phyloP scores from a whole-genome alignment of 1,139 yeast genomes.

The Nematodospora anomalae region DNA sequence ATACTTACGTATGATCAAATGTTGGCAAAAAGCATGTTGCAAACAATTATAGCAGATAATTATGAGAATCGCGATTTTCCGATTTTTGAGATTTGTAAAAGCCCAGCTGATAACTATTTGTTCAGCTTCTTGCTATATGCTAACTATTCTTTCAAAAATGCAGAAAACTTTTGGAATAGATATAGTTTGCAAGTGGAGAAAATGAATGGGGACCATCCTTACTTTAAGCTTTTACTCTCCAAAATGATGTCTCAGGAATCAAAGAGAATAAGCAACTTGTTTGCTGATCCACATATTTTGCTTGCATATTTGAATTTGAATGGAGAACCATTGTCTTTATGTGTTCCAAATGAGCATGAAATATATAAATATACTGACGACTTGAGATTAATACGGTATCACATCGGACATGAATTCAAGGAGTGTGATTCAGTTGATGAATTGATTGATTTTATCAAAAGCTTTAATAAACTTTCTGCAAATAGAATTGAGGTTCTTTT shows the following conservation, averaged over 20 bases:
- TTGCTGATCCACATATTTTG: constrained; percentile 12
- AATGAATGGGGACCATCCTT: too few species aligned
- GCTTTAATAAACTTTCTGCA: background rate
- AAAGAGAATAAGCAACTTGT: constrained; percentile 1
- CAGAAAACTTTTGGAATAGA: background rate
- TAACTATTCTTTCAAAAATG: constrained; percentile 3
- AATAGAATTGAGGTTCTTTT: background rate
- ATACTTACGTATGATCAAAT: constrained; percentile 11
- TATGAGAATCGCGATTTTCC: constrained; percentile 6
- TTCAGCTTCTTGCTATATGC: constrained; percentile 6
- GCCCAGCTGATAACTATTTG: constrained; percentile 3
- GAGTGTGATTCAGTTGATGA: background rate
- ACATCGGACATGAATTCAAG: background rate
- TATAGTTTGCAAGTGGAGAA: too few species aligned
- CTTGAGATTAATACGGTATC: background rate
- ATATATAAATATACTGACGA: constrained; percentile 1
- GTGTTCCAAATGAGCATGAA: constrained; percentile 3
- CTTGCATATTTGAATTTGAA: constrained; percentile 13
- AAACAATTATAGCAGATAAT: background rate
- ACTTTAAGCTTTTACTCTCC: too few species aligned
- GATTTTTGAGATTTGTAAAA: background rate
- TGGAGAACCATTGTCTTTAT: constrained; percentile 4
- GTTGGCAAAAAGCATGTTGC: background rate
- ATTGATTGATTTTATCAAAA: background rate
- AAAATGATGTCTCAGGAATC: background rate